Conservation (phyloP, 768 basidiomycete species). For the Lactifluus piperatus region DNA sequence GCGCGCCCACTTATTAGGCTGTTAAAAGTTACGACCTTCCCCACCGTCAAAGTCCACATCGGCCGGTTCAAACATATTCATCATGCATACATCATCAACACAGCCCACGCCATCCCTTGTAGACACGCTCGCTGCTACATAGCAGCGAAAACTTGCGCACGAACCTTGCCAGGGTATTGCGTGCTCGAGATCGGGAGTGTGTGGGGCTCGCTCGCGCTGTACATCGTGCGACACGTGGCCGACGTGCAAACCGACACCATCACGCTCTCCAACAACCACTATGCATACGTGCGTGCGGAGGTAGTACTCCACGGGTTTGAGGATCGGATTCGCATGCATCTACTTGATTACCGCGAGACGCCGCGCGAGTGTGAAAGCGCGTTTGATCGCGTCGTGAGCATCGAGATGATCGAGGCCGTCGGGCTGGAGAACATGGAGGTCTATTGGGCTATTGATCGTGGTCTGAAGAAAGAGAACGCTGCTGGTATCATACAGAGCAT, state of each 20-base stretch:
- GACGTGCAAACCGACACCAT: slow-evolving; percentile 36
- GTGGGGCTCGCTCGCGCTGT: too few species aligned
- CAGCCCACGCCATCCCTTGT: slow-evolving; percentile 6
- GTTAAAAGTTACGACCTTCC: not conserved
- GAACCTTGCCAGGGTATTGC: too few species aligned
- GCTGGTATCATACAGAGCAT: slow-evolving; percentile 29
- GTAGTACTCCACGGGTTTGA: slow-evolving; percentile 32
- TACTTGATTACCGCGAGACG: slow-evolving; percentile 39
- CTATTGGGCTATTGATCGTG: slow-evolving; percentile 35
- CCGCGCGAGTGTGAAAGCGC: slow-evolving; percentile 32
- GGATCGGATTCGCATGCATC: slow-evolving; percentile 34
- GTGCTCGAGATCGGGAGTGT: too few species aligned
- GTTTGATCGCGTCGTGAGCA: slow-evolving; percentile 70
- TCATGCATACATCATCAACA: not conserved
- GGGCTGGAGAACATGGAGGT: slow-evolving; percentile 34
- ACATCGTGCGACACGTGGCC: slow-evolving; percentile 26
- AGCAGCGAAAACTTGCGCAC: slow-evolving; percentile 35
- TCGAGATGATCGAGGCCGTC: slow-evolving; percentile 69
- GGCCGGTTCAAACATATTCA: not conserved
- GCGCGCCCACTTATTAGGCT: too few species aligned
- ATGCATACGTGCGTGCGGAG: slow-evolving; percentile 33
- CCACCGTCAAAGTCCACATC: not conserved
- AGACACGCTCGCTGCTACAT: slow-evolving; percentile 28
- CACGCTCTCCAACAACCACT: slow-evolving; percentile 41
- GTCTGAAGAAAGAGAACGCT: slow-evolving; percentile 29